Evolutionary conservation across 139 green algal species (phyloP).

Genomic region (Nannochloris sp.): DNA sequence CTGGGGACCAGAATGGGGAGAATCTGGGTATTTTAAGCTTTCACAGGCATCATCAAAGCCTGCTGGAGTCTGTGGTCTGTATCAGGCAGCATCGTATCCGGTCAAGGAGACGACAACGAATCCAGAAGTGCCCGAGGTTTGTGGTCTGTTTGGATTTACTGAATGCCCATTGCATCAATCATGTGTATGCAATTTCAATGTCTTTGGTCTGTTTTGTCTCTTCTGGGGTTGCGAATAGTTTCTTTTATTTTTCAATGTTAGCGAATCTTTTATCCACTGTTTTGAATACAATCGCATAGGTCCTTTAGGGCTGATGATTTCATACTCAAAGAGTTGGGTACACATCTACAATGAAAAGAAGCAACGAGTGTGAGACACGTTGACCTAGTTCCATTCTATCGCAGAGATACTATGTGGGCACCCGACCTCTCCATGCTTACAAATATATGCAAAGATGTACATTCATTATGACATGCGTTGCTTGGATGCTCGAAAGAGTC

Average conservation of each 20-base stretch:
- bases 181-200: slow-evolving; percentile 22
- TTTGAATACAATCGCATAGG: too few species aligned
- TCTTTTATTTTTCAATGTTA: not conserved
- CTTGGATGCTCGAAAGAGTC: too few species aligned
- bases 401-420: too few species aligned
- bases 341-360: too few species aligned
- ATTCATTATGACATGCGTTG: too few species aligned
- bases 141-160: slow-evolving; percentile 29
- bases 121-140: slow-evolving; percentile 28
- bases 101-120: slow-evolving; percentile 41
- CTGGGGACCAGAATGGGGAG: slow-evolving; percentile 51
- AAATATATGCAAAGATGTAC: too few species aligned
- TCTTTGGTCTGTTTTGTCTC: slow-evolving; percentile 31
- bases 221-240: slow-evolving; percentile 24
- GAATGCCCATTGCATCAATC: slow-evolving; percentile 18
- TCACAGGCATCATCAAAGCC: slow-evolving; percentile 9
- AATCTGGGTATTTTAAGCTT: slow-evolving; percentile 72
- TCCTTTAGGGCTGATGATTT: too few species aligned
- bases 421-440: too few species aligned
- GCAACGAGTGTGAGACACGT: too few species aligned
- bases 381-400: too few species aligned
- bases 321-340: too few species aligned
- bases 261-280: too few species aligned
- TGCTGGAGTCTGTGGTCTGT: slow-evolving; percentile 54
- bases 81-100: slow-evolving; percentile 53